Conservation (phyloP, 2,329 filamentous ascomycete species). For the Aspergillus sp. region DNA sequence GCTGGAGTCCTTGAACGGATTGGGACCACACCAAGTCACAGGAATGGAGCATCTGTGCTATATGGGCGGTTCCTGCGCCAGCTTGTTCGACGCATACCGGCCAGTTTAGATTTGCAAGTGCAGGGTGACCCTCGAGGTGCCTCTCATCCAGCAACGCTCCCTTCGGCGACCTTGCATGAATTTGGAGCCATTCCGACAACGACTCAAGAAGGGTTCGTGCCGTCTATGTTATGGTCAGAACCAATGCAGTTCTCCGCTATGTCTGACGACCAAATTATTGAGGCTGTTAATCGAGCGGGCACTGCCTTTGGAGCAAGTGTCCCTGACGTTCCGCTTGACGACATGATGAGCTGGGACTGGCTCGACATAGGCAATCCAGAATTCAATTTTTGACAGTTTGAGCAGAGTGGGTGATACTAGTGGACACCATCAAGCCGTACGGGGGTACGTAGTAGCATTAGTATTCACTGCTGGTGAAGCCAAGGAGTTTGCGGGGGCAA, state of each 20-base stretch:
- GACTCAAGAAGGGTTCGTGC: slow-evolving; percentile 27
- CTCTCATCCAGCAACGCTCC: slow-evolving; percentile 13
- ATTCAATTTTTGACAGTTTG: slow-evolving; percentile 25
- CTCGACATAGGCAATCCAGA: slow-evolving; percentile 45
- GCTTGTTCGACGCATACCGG: slow-evolving; percentile 41
- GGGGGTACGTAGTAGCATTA: too few relatives aligned
- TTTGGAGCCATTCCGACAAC: slow-evolving; percentile 23
- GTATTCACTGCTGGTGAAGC: background rate
- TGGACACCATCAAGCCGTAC: background rate
- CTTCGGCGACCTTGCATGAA: slow-evolving; percentile 14
- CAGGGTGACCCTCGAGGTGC: slow-evolving; percentile 10
- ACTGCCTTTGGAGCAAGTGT: slow-evolving; percentile 59
- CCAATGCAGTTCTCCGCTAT: slow-evolving; percentile 65
- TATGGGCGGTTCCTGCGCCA: slow-evolving; percentile 59
- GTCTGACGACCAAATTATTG: slow-evolving; percentile 68
- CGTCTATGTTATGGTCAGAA: slow-evolving; percentile 47
- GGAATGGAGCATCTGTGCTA: slow-evolving; percentile 64
- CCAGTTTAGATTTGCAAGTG: slow-evolving; percentile 18
- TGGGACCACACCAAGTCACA: slow-evolving; percentile 63
- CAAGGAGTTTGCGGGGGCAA: background rate
- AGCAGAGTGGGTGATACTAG: background rate
- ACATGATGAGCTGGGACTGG: slow-evolving; percentile 60
- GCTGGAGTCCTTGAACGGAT: slow-evolving; percentile 69
- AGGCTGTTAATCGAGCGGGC: slow-evolving; percentile 64
- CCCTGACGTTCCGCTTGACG: slow-evolving; percentile 59